phyloP scores from a whole-genome alignment of 1,284 basidiomycete genomes.

The Erythrobasidium hasegawianum region DNA sequence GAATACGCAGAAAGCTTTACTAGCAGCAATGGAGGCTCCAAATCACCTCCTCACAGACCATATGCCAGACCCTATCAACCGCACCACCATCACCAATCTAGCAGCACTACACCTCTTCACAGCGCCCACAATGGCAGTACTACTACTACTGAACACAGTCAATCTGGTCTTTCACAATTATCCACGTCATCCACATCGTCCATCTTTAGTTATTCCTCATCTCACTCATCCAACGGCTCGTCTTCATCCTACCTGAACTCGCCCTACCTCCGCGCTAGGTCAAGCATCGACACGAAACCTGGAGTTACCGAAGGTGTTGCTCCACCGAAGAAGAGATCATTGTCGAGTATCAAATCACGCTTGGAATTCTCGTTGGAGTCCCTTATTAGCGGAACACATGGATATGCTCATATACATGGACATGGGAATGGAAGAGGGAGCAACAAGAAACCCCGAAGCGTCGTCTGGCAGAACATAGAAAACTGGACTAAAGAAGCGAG shows the following conservation, averaged over 20 bases:
- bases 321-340: slow-evolving; percentile 38
- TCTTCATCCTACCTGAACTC: slow-evolving; percentile 2
- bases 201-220: neutral
- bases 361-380: slow-evolving; percentile 24
- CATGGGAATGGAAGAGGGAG: slow-evolving; percentile 8
- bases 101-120: neutral
- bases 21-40: neutral
- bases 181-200: neutral
- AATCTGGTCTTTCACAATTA: neutral
- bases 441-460: slow-evolving; percentile 37
- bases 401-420: neutral
- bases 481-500: slow-evolving; percentile 47
- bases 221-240: slow-evolving; percentile 5
- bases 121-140: no score
- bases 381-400: no score
- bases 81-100: neutral
- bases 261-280: slow-evolving; percentile 14
- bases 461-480: slow-evolving; percentile 47
- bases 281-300: slow-evolving; percentile 29
- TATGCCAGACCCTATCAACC: neutral
- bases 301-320: slow-evolving; percentile 36
- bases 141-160: neutral
- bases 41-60: neutral
- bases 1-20: neutral
- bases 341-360: slow-evolving; percentile 9